Base-by-base conservation (phyloP, 768 basidiomycete species). In the Leccinum variicolor region DNA sequence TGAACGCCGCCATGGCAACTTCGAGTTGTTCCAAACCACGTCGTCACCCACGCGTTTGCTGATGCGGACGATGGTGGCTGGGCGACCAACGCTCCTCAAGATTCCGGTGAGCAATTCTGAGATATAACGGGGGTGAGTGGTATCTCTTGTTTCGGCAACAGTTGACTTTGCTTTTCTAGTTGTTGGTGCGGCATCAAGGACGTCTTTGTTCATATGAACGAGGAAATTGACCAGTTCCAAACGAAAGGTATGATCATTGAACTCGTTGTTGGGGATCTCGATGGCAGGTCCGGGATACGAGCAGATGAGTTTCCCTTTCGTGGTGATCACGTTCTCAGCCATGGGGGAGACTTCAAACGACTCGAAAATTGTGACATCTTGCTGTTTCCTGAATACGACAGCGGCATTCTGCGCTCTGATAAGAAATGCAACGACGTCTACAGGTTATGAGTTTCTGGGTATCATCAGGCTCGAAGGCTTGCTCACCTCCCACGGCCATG, bases 1-100 rank as follows among this genome's bases (percentile, higher is more conserved):
- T 10, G 79, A 78, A 39, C 82, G 70, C 28, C 82, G 66, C 81
- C 81, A 83, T 73, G 81, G 41, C 10, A 70, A 69, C 8, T 56
- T 47, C 3, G 75, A 65, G 11, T 68, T 52, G 19, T 17, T 50
- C 50, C 50, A 50, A 19, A 33, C 50, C 5, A 50, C 50, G 6
- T 50, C 29, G 21, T 82, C 80, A 10, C 69, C 71, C 2, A 81
- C 72, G 14, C 77, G 76, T 62, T 83, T 83, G 26, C 52, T 56
- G 47, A 78, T 71, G 23, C 62, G 62, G 23, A 21, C 33, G 11
- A 69, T 60, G 14, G 63, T 64, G 11, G 29, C 50, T 21, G 50
- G 50, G 11, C 7, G 19, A 31, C 66, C 68, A 17, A 74, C 58
- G 4, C 73, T 77, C 8, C 73, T 71, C 13, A 80, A 68, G 55